These are phyloP conservation scores for Amanita pseudoporphyria DNA, from an alignment of 768 basidiomycete species.

Conservation along the genomic window DNA sequence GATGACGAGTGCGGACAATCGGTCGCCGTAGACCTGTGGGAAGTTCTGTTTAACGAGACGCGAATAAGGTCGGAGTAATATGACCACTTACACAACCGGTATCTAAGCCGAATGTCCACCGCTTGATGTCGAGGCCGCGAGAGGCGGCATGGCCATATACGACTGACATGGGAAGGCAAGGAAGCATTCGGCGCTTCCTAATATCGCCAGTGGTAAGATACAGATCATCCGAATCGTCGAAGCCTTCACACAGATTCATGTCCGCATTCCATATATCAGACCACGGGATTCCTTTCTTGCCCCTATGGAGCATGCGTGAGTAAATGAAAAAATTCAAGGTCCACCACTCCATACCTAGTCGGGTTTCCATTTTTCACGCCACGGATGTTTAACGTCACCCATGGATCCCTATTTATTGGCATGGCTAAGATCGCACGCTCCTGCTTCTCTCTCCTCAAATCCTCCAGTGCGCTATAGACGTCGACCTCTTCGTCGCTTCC, in stretches of 20 bases:
- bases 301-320: constrained; percentile 9
- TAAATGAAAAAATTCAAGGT: neutral
- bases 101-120: constrained; percentile 83
- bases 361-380: constrained; percentile 35
- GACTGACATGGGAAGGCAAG: constrained; percentile 68
- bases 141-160: constrained; percentile 83
- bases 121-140: constrained; percentile 70
- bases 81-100: constrained; percentile 69
- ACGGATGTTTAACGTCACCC: constrained; percentile 69
- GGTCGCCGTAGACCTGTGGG: constrained; percentile 44
- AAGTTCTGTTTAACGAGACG: neutral
- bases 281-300: constrained; percentile 60
- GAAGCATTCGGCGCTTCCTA: constrained; percentile 20
- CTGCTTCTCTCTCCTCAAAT: constrained; percentile 42
- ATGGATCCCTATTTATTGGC: constrained; percentile 71
- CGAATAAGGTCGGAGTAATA: neutral
- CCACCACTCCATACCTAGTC: constrained; percentile 28
- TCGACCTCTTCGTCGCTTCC: neutral
- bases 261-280: constrained; percentile 62
- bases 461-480: constrained; percentile 5
- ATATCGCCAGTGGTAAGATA: neutral
- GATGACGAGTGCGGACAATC: constrained; percentile 62
- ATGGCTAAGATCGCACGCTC: constrained; percentile 65
- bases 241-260: constrained; percentile 51
- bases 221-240: constrained; percentile 14